A percentile compares a stretch with the other conserved stretches of the same genome.
Conservation (phyloP, 345 rosid genomes). For the Moricandia moricandioides region DNA sequence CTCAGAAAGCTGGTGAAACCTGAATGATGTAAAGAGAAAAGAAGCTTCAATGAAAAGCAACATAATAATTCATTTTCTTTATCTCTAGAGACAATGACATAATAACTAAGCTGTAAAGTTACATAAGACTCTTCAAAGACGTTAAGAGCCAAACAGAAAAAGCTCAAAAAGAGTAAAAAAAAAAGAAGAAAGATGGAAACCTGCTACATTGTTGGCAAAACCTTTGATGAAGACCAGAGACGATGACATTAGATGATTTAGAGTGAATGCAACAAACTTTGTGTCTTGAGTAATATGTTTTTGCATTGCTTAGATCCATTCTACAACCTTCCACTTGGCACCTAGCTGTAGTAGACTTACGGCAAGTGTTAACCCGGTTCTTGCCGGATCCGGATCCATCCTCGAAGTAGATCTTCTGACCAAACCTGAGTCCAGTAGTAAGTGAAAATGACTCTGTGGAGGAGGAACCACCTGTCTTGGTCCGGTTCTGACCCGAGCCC, state of each 20-base stretch:
- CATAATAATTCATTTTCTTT: not conserved
- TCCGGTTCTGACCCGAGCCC: constrained; percentile 50
- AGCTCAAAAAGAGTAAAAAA: not conserved
- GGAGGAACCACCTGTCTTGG: constrained; percentile 50
- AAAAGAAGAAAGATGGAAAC: constrained; percentile 31
- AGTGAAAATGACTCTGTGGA: constrained; percentile 46
- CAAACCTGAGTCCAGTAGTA: constrained; percentile 66
- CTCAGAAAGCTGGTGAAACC: constrained; percentile 88
- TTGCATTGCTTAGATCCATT: constrained; percentile 88
- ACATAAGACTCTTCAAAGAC: constrained; percentile 27
- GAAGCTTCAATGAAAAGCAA: constrained; percentile 23
- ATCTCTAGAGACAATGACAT: constrained; percentile 14
- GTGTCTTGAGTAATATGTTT: constrained; percentile 87
- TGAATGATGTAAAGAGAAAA: constrained; percentile 36
- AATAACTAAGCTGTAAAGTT: constrained; percentile 30
- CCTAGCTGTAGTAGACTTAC: constrained; percentile 48
- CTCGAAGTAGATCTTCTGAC: constrained; percentile 77
- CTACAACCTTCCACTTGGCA: constrained; percentile 92
- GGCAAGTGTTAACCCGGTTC: constrained; percentile 29
- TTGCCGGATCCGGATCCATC: constrained; percentile 47
- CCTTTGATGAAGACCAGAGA: constrained; percentile 81
- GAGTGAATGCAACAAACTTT: constrained; percentile 88
- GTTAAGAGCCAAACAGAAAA: constrained; percentile 19
- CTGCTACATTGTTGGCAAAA: constrained; percentile 99
- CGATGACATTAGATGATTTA: constrained; percentile 68